These are phyloP conservation scores for Xeromyces bisporus DNA, from an alignment of 495 filamentous ascomycete genomes.

Conservation along the genomic window DNA sequence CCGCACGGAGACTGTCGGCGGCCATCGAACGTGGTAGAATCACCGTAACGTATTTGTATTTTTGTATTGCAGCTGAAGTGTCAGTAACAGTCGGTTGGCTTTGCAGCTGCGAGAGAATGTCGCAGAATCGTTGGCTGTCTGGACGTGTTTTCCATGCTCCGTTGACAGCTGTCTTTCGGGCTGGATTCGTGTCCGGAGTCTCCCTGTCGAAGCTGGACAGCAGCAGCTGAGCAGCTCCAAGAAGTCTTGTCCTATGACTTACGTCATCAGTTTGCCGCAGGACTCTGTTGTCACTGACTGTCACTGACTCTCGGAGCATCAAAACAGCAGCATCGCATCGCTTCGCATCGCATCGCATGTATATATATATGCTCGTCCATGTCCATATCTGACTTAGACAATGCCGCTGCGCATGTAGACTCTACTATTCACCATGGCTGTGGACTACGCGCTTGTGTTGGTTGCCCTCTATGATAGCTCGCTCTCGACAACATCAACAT, in stretches of 20 bases:
- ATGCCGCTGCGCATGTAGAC: no score
- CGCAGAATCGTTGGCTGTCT: no score
- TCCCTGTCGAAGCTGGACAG: constrained; percentile 16
- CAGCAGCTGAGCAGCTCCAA: no score
- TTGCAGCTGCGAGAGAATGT: no score
- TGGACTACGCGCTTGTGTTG: constrained; percentile 26
- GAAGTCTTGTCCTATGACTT: constrained; percentile 15
- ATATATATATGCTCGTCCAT: constrained; percentile 10
- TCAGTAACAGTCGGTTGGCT: no score
- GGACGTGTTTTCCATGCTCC: no score
- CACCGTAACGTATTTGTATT: constrained; percentile 9
- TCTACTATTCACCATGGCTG: constrained; percentile 24
- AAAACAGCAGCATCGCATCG: no score
- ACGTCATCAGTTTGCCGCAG: constrained; percentile 20
- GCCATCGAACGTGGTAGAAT: constrained; percentile 28
- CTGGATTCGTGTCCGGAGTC: constrained; percentile 13
- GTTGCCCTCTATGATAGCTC: constrained; percentile 3
- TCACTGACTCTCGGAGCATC: no score
- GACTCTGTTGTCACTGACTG: no score
- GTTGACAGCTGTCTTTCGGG: no score
- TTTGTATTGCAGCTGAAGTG: no score
- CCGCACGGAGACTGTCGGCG: constrained; percentile 31
- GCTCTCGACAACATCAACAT: constrained; percentile 6
- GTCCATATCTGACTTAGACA: constrained; percentile 16
- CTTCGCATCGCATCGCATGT: no score